These are phyloP conservation scores for Macadamia tetraphylla DNA, from an alignment of 164 flowering plant species.

Conservation along the genomic window DNA sequence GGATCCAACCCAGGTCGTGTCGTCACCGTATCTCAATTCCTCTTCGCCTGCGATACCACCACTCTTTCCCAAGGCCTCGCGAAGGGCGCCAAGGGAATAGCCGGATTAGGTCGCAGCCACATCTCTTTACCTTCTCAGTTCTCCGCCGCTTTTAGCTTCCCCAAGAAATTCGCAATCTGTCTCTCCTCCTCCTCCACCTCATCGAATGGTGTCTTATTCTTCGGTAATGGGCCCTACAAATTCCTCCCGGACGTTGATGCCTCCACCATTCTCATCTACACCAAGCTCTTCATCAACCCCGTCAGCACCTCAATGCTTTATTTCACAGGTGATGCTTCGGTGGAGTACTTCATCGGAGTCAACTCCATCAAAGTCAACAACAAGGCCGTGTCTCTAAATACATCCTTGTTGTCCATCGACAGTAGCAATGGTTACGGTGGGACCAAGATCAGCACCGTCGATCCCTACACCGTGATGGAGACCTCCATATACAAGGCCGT, in stretches of 20 bases:
- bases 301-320: conserved; percentile 11
- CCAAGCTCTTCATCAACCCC: conserved; percentile 26
- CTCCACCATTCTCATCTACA: conserved; percentile 20
- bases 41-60: conserved; percentile 22
- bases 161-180: conserved; percentile 32
- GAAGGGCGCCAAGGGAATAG: conserved; percentile 25
- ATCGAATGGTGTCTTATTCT: conserved; percentile 27
- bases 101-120: conserved; percentile 23
- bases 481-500: conserved; percentile 37
- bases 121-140: conserved; percentile 24
- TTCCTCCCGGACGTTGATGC: conserved; percentile 25
- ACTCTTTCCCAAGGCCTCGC: conserved; percentile 28
- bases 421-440: conserved; percentile 19
- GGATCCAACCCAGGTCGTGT: conserved; percentile 21
- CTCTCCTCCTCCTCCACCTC: conserved; percentile 7
- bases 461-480: conserved; percentile 20
- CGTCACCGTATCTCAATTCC: conserved; percentile 15
- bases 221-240: conserved; percentile 32
- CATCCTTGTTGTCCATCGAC: conserved; percentile 16
- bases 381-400: conserved; percentile 9
- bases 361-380: conserved; percentile 20
- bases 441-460: conserved; percentile 22
- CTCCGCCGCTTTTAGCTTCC: conserved; percentile 20
- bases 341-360: conserved; percentile 30
- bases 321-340: conserved; percentile 1